Conservation (phyloP, 306 rosid species). For the Lagenaria siceraria region DNA sequence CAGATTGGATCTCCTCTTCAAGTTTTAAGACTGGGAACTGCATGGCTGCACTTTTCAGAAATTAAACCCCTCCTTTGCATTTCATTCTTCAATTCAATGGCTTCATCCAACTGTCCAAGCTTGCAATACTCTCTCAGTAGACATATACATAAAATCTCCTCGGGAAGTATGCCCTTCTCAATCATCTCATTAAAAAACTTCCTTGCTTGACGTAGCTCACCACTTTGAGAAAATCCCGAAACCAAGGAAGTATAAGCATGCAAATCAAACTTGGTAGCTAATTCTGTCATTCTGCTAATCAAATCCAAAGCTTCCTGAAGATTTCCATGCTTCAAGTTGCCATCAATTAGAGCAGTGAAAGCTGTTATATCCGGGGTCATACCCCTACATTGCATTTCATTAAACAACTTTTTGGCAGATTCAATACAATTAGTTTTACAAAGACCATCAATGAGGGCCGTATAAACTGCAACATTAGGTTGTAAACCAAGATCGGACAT, state of each 20-base stretch:
- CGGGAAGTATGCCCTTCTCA: slow-evolving; percentile 56
- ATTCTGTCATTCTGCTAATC: slow-evolving; percentile 49
- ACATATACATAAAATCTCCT: slow-evolving; percentile 51
- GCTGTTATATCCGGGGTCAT: slow-evolving; percentile 68
- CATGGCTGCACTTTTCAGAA: slow-evolving; percentile 13
- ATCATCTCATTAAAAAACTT: slow-evolving; percentile 67
- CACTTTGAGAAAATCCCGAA: slow-evolving; percentile 60
- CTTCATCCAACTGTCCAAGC: slow-evolving; percentile 55
- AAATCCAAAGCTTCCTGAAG: slow-evolving; percentile 59
- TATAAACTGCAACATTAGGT: slow-evolving; percentile 68
- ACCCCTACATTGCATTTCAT: slow-evolving; percentile 68
- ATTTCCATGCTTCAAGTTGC: slow-evolving; percentile 75
- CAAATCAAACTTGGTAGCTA: slow-evolving; percentile 65
- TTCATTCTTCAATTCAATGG: slow-evolving; percentile 48
- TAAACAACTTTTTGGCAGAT: slow-evolving; percentile 56
- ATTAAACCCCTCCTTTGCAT: slow-evolving; percentile 50
- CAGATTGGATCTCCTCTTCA: slow-evolving; percentile 20
- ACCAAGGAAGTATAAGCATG: slow-evolving; percentile 69
- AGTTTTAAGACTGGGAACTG: slow-evolving; percentile 24
- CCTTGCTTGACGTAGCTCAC: slow-evolving; percentile 57
- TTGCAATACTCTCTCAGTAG: slow-evolving; percentile 53
- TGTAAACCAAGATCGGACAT: slow-evolving; percentile 50
- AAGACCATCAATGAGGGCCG: slow-evolving; percentile 79
- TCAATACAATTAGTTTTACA: slow-evolving; percentile 52
- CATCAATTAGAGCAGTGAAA: slow-evolving; percentile 72